Percentiles rank a stretch among this genome's conserved stretches.
Evolutionary conservation across 2,329 filamentous ascomycete genomes (phyloP).

Genomic region (Penicillium sp.): DNA sequence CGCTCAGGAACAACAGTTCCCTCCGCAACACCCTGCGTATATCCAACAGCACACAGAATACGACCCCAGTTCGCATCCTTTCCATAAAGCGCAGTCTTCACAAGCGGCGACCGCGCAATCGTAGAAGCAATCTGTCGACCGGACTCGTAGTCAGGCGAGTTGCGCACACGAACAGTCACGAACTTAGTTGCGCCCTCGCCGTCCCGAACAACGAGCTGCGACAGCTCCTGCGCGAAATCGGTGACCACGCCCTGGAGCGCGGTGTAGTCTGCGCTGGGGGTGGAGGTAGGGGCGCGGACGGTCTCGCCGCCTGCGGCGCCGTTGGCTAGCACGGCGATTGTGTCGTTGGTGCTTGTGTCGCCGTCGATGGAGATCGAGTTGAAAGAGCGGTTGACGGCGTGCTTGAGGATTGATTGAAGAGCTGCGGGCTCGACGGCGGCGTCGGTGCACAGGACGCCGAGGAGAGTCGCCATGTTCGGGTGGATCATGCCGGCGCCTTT

Average conservation of each 20-base stretch:
- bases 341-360: conserved; percentile 97
- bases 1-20: conserved; percentile 54
- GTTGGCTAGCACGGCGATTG: conserved; percentile 90
- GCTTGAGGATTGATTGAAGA: conserved; percentile 69
- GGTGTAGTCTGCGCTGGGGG: conserved; percentile 59
- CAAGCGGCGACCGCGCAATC: conserved; percentile 87
- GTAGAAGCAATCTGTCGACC: conserved; percentile 80
- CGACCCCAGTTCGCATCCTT: conserved; percentile 99
- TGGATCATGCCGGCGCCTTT: conserved; percentile 99
- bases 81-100: conserved; percentile 96
- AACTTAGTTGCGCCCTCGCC: conserved; percentile 98
- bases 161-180: conserved; percentile 82
- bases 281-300: conserved; percentile 50
- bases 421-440: conserved; percentile 71
- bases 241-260: conserved; percentile 72
- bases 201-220: conserved; percentile 91
- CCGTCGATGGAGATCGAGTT: conserved; percentile 97
- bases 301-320: conserved; percentile 77
- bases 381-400: conserved; percentile 81
- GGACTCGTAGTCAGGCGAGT: conserved; percentile 67
- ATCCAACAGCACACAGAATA: conserved; percentile 91
- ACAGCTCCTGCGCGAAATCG: conserved; percentile 77
- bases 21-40: conserved; percentile 56
- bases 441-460: conserved; percentile 90
- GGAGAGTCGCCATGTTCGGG: conserved; percentile 95